phyloP scores from a whole-genome alignment of 805 yeast species.

The Wickerhamiella domercqiae region DNA sequence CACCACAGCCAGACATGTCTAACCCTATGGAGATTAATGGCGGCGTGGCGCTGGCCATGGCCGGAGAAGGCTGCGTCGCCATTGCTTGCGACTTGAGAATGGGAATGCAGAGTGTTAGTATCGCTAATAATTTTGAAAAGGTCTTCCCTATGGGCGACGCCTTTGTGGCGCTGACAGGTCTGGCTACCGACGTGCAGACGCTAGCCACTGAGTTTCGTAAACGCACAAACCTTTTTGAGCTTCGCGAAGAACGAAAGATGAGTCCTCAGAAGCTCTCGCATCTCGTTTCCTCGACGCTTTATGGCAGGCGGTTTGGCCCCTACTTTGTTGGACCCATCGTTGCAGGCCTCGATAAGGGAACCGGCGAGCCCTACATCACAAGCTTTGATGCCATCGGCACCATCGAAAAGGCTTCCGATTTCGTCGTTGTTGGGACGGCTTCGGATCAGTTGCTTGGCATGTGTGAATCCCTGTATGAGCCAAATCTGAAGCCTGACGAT shows the following conservation, averaged over 20 bases:
- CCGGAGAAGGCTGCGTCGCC: conserved; percentile 95
- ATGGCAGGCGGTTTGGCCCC: conserved; percentile 83
- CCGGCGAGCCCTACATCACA: conserved; percentile 77
- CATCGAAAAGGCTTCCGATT: conserved; percentile 87
- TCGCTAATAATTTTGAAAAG: conserved; percentile 86
- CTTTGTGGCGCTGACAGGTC: conserved; percentile 83
- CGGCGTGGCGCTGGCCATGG: conserved; percentile 97
- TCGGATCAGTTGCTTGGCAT: conserved; percentile 94
- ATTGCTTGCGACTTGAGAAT: conserved; percentile 90
- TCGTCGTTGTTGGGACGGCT: conserved; percentile 91
- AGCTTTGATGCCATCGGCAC: conserved; percentile 95
- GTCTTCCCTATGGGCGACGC: conserved; percentile 66
- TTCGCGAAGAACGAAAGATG: conserved; percentile 79
- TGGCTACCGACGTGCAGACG: conserved; percentile 87
- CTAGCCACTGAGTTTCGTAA: conserved; percentile 62
- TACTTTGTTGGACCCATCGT: conserved; percentile 94
- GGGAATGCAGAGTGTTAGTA: conserved; percentile 86
- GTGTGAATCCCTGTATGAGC: conserved; percentile 96
- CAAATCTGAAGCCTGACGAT: conserved; percentile 85
- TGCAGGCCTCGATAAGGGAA: conserved; percentile 79
- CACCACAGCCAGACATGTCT: too few relatives aligned
- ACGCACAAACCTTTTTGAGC: conserved; percentile 75
- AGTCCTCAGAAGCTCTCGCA: conserved; percentile 93
- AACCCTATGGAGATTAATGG: conserved; percentile 32
- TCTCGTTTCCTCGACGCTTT: conserved; percentile 75